Percentiles rank a stretch among this genome's conserved stretches.
Evolutionary conservation across 2,329 filamentous ascomycete species (phyloP).

Genomic region (Verticillium dahliae): DNA sequence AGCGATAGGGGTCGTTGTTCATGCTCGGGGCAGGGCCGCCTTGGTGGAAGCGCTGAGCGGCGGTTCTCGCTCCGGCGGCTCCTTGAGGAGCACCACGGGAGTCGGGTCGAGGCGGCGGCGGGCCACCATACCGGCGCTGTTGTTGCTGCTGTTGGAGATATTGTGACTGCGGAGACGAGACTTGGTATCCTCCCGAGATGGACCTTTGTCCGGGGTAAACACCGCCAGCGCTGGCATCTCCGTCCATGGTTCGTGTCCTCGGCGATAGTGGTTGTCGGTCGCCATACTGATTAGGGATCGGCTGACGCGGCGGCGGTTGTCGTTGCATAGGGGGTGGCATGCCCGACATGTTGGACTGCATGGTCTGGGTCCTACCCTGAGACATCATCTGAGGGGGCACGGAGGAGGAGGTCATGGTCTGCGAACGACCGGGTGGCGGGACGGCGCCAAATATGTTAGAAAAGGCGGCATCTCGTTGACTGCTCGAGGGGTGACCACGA

Average conservation of each 20-base stretch:
- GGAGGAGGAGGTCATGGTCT: slow-evolving; percentile 86
- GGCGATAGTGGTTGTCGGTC: slow-evolving; percentile 28
- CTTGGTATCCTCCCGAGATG: slow-evolving; percentile 40
- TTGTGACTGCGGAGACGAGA: slow-evolving; percentile 34
- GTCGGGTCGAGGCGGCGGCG: slow-evolving; percentile 48
- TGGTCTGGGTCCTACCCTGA: slow-evolving; percentile 71
- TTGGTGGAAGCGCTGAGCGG: slow-evolving; percentile 55
- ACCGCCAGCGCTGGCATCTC: slow-evolving; percentile 3
- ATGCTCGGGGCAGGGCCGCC: slow-evolving; percentile 60
- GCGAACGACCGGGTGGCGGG: slow-evolving; percentile 81
- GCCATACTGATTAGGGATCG: slow-evolving; percentile 24
- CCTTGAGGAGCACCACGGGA: slow-evolving; percentile 45
- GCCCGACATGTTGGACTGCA: slow-evolving; percentile 41
- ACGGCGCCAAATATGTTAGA: slow-evolving; percentile 90
- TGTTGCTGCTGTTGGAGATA: slow-evolving; percentile 38
- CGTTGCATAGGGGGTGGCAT: slow-evolving; percentile 63
- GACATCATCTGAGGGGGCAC: slow-evolving; percentile 44
- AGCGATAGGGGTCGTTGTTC: slow-evolving; percentile 80
- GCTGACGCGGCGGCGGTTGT: slow-evolving; percentile 53
- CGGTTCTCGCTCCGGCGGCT: slow-evolving; percentile 28
- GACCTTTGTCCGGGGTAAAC: slow-evolving; percentile 40
- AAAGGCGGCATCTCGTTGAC: slow-evolving; percentile 89
- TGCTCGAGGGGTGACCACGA: slow-evolving; percentile 46
- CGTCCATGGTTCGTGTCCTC: slow-evolving; percentile 27
- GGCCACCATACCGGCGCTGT: slow-evolving; percentile 37